phyloP scores from a whole-genome alignment of 2,329 filamentous ascomycete genomes.

The Cytospora schulzeri region DNA sequence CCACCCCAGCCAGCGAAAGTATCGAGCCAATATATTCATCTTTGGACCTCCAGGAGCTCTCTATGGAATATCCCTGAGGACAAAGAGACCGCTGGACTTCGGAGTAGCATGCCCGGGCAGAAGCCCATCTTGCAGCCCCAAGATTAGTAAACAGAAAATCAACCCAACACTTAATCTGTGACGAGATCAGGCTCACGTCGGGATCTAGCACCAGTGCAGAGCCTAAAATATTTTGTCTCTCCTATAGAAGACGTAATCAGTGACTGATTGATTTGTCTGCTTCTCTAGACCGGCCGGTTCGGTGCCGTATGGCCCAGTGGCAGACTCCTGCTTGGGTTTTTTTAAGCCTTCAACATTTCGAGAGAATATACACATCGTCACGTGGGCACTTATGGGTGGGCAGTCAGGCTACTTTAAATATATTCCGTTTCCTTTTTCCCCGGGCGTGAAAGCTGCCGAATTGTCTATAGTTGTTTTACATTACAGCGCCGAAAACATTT shows the following conservation, averaged over 20 bases:
- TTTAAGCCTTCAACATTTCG: too few relatives aligned
- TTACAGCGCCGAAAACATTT: conserved; percentile 6
- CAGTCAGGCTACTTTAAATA: neutral
- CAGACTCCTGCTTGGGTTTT: neutral
- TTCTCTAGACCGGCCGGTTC: too few relatives aligned
- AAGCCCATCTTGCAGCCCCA: conserved; percentile 4
- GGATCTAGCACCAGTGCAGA: neutral
- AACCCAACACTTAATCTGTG: neutral
- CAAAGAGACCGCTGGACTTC: neutral
- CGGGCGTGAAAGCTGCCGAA: conserved; percentile 13
- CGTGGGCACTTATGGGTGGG: neutral
- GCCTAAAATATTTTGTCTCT: neutral
- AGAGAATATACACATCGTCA: neutral
- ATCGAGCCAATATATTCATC: neutral
- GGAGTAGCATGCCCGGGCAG: neutral
- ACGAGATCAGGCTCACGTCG: conserved; percentile 13
- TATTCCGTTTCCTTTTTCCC: conserved; percentile 6
- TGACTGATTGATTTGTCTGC: neutral
- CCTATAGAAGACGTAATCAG: neutral
- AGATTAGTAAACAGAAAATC: conserved; percentile 25
- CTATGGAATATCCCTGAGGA: neutral
- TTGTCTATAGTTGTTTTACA: conserved; percentile 22
- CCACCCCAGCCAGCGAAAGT: neutral
- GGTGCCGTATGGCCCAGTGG: too few relatives aligned
- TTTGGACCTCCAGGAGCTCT: neutral